A percentile compares a stretch with the other conserved stretches of the same genome.
Evolutionary conservation across 2,329 filamentous ascomycete genomes (phyloP).

Genomic region (Waltergamsia citrina): DNA sequence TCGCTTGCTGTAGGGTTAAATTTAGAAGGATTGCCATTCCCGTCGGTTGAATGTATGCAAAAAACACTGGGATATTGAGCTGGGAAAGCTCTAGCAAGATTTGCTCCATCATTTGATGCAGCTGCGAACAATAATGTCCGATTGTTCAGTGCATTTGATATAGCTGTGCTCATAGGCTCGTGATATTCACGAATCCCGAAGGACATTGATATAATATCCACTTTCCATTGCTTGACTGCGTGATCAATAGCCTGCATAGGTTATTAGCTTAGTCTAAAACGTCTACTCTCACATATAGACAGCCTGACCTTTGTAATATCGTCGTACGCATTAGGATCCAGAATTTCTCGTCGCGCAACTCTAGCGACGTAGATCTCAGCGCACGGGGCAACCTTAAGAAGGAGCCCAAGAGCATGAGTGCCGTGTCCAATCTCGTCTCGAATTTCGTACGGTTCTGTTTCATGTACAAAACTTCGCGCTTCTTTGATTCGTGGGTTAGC

Average conservation of each 20-base stretch:
- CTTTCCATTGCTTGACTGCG: conserved; percentile 6
- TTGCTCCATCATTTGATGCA: conserved; percentile 8
- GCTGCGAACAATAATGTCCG: conserved; percentile 8
- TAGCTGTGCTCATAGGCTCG: conserved; percentile 2
- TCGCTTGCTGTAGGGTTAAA: conserved; percentile 7
- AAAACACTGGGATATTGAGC: conserved; percentile 7
- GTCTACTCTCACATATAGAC: background rate
- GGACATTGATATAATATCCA: conserved; percentile 12
- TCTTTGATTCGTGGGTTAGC: conserved; percentile 2
- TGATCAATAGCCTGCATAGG: conserved; percentile 7
- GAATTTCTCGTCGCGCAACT: conserved; percentile 2
- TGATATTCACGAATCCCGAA: conserved; percentile 8
- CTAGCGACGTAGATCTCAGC: conserved; percentile 6
- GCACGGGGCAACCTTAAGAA: conserved; percentile 5
- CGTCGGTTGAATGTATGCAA: conserved; percentile 9
- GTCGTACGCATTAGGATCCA: background rate
- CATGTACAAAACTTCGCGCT: conserved; percentile 1
- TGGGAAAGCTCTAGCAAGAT: conserved; percentile 6
- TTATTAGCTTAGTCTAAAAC: background rate
- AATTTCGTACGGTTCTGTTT: background rate
- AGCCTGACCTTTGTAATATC: conserved; percentile 2
- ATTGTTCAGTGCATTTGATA: conserved; percentile 1
- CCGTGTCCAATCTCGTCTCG: conserved; percentile 5
- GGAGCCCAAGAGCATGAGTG: conserved; percentile 3
- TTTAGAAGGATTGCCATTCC: conserved; percentile 6